Evolutionary conservation across 2,329 filamentous ascomycete genomes (phyloP), one percentile per base, ranked within the genome.

Genomic region (Chaetoscypha palmicola): DNA sequence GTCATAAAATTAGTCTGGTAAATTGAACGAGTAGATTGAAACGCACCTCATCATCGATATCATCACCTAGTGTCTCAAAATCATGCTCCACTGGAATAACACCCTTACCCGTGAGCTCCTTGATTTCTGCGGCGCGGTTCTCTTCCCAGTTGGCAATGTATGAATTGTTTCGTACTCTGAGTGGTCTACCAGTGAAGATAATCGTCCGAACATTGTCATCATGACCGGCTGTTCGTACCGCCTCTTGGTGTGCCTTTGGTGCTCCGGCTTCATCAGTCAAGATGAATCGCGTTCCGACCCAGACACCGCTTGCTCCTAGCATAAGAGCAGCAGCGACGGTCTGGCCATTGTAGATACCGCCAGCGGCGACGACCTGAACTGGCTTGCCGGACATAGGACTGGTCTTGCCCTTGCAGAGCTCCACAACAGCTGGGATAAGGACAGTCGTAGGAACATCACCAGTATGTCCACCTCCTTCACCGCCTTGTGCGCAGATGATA

Each of bases 81-180:
- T 98, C 92, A 58, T 87, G 76, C 73, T 97, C 92, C 53, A 94
- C 94, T 36, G 92, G 92, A 57, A 98, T 87, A 63, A 87, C 72
- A 58, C 92, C 92, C 79, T 94, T 87, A 62, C 77, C 63, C 8
- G 90, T 94, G 44, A 98, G 78, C 62, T 94, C 78, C 76, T 90
- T 94, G 68, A 98, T 95, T 74, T 98, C 92, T 30, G 77, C 71
- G 55, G 76, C 73, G 57, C 92, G 86, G 73, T 97, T 92, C 60
- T 83, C 83, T 71, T 98, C 91, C 92, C 92, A 98, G 74, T 95
- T 86, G 62, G 79, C 66, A 62, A 98, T 97, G 69, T 98, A 98
- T 5, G 83, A 68, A 72, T 97, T 98, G 64, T 79, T 92, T 64
- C 90, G 83, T 47, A 98, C 92, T 56, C 92, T 87, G 63, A 98